Evolutionary conservation across 2,329 filamentous ascomycete species (phyloP).

Genomic region (Ceratocystis harringtonii): DNA sequence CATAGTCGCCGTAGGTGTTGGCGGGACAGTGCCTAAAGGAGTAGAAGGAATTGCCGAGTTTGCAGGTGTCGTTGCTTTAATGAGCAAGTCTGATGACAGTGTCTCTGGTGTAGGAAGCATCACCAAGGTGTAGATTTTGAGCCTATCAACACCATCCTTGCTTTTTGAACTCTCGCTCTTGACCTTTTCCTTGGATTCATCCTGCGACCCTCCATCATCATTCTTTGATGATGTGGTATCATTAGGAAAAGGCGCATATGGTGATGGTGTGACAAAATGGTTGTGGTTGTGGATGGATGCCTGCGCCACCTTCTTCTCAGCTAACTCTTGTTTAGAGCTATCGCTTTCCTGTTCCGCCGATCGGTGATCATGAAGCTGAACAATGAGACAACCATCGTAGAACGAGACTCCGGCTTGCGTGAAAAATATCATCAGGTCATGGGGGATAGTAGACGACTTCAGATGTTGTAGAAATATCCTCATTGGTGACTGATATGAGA

Average conservation of each 20-base stretch:
- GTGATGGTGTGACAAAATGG: conserved; percentile 75
- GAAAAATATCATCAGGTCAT: conserved; percentile 74
- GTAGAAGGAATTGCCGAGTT: conserved; percentile 10
- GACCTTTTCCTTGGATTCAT: conserved; percentile 25
- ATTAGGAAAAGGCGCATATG: conserved; percentile 59
- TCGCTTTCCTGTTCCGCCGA: conserved; percentile 47
- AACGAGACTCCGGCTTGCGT: conserved; percentile 57
- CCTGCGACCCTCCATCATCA: conserved; percentile 19
- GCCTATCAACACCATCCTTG: conserved; percentile 37
- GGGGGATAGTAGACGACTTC: conserved; percentile 60
- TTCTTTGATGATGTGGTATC: conserved; percentile 24
- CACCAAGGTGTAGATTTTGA: conserved; percentile 61
- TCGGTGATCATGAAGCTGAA: conserved; percentile 83
- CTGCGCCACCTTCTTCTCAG: conserved; percentile 46
- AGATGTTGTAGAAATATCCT: conserved; percentile 64
- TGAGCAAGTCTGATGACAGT: conserved; percentile 56
- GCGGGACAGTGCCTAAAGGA: conserved; percentile 42
- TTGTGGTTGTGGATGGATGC: conserved; percentile 92
- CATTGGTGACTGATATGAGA: conserved; percentile 88
- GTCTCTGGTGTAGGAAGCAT: conserved; percentile 71
- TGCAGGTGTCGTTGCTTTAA: conserved; percentile 58
- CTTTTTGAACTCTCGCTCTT: conserved; percentile 38
- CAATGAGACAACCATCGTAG: conserved; percentile 90
- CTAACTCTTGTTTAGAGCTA: conserved; percentile 33
- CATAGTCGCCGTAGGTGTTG: conserved; percentile 44